phyloP scores from a whole-genome alignment of 495 filamentous ascomycete genomes.

The Platismatia glauca region DNA sequence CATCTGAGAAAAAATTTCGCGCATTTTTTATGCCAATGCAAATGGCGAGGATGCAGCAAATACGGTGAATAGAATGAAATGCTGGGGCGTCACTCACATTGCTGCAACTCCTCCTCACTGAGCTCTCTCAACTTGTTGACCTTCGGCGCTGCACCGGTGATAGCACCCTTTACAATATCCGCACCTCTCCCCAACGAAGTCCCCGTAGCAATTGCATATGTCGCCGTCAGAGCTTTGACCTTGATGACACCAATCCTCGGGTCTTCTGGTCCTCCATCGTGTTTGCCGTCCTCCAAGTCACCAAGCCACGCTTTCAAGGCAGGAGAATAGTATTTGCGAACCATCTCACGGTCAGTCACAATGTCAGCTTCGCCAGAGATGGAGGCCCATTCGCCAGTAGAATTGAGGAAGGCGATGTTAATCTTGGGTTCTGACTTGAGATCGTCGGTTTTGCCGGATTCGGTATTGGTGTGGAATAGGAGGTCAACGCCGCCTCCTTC shows the following conservation, averaged over 20 bases:
- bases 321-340: conserved; percentile 71
- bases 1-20: neutral
- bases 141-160: conserved; percentile 60
- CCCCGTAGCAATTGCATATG: conserved; percentile 36
- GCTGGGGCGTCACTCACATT: conserved; percentile 21
- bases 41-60: too few species aligned
- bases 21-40: too few species aligned
- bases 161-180: conserved; percentile 66
- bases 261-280: conserved; percentile 74
- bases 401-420: conserved; percentile 81
- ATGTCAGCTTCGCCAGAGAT: conserved; percentile 64
- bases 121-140: conserved; percentile 78
- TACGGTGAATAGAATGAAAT: neutral
- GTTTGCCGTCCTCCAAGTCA: conserved; percentile 78
- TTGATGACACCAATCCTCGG: conserved; percentile 59
- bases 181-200: conserved; percentile 48
- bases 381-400: conserved; percentile 69
- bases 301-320: conserved; percentile 80
- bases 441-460: conserved; percentile 86
- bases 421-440: conserved; percentile 57
- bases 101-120: conserved; percentile 53
- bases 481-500: conserved; percentile 74
- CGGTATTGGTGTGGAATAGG: conserved; percentile 89
- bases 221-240: conserved; percentile 38
- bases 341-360: conserved; percentile 53